phyloP scores from a whole-genome alignment of 306 rosid species.

The Benincasa hispida region DNA sequence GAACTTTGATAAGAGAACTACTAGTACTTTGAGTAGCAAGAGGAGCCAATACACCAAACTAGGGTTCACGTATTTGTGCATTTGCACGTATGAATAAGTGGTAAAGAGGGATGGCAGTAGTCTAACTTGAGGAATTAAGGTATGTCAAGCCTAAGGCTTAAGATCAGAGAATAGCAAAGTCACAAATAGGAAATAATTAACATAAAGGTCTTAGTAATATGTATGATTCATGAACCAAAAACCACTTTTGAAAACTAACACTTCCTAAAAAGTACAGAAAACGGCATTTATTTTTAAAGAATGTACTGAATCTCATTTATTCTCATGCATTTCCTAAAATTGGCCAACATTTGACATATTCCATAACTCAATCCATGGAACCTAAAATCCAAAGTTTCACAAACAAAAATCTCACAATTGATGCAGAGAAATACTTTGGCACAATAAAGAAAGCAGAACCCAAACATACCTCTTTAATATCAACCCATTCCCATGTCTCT shows the following conservation, averaged over 20 bases:
- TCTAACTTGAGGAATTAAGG: background rate
- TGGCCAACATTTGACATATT: background rate
- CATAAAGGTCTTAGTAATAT: background rate
- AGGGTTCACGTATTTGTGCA: background rate
- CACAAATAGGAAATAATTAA: background rate
- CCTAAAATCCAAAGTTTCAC: background rate
- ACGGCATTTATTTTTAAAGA: background rate
- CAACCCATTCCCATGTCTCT: slow-evolving; percentile 59
- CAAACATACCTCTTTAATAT: slow-evolving; percentile 39
- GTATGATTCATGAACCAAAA: background rate
- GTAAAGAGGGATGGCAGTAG: background rate
- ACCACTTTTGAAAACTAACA: background rate
- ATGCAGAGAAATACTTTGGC: background rate
- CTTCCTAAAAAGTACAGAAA: background rate
- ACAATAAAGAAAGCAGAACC: background rate
- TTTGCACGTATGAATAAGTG: background rate
- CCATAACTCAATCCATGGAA: background rate
- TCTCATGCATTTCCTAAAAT: background rate
- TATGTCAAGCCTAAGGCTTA: background rate
- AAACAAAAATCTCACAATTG: background rate
- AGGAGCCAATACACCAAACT: background rate
- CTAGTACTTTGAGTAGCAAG: background rate
- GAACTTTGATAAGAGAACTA: background rate
- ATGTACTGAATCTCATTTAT: background rate
- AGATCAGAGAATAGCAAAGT: background rate